Conservation (phyloP, 495 filamentous ascomycete genomes). For the Cercophora scortea region DNA sequence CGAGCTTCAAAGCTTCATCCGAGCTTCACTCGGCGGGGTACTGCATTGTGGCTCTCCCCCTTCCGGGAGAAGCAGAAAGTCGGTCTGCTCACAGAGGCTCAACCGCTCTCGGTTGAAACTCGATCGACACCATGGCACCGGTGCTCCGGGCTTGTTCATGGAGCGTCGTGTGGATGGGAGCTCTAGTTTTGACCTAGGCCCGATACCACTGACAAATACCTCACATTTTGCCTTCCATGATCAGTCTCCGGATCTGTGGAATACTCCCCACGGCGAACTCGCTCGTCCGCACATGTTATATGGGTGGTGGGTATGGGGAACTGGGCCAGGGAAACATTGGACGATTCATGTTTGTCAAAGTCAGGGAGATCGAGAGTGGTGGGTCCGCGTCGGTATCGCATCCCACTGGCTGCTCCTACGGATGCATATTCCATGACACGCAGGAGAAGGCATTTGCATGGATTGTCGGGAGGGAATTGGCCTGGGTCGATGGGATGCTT, state of each 20-base stretch:
- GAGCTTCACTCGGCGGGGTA: slow-evolving; percentile 14
- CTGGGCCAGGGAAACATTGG: no score
- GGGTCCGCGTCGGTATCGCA: neutral
- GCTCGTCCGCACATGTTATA: no score
- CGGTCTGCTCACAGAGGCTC: slow-evolving; percentile 9
- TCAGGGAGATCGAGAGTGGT: no score
- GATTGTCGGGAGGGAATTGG: slow-evolving; percentile 3
- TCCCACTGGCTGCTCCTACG: slow-evolving; percentile 17
- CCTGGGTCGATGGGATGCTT: neutral
- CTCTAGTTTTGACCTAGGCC: no score
- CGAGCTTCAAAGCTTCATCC: slow-evolving; percentile 11
- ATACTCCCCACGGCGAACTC: no score
- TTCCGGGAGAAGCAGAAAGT: neutral
- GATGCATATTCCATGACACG: slow-evolving; percentile 12
- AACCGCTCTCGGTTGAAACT: slow-evolving; percentile 18
- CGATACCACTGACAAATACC: no score
- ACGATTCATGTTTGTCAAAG: no score
- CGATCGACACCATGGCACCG: slow-evolving; percentile 5
- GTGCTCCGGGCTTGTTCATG: neutral
- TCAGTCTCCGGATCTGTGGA: no score
- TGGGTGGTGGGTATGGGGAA: no score
- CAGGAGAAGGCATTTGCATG: slow-evolving; percentile 9
- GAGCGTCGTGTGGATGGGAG: no score
- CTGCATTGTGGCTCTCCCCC: neutral
- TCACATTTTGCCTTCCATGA: no score